Conservation (phyloP, 148 eudicot genomes). For the Amaranthus palmeri region DNA sequence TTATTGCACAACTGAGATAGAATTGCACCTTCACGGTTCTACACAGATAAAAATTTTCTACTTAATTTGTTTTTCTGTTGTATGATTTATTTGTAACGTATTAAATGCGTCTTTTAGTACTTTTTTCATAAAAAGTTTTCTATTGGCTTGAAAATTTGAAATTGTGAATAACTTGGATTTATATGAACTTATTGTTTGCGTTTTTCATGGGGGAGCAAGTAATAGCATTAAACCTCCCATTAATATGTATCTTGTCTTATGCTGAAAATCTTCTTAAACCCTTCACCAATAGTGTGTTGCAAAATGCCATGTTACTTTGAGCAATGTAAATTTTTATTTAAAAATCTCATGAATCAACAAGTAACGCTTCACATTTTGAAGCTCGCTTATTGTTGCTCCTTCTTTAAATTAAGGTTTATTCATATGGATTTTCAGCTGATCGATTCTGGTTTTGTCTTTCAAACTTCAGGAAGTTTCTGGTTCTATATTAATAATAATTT, state of each 20-base stretch:
- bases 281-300: conserved; percentile 16
- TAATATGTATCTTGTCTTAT: conserved; percentile 11
- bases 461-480: not conserved
- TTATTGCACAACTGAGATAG: not conserved
- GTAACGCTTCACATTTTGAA: conserved; percentile 7
- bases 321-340: conserved; percentile 8
- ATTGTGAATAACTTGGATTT: conserved; percentile 9
- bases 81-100: conserved; percentile 1
- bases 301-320: conserved; percentile 2
- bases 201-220: conserved; percentile 17
- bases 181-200: conserved; percentile 5
- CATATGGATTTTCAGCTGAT: not conserved
- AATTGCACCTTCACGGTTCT: not conserved
- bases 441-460: not conserved
- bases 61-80: not conserved
- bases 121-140: not conserved
- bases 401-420: conserved; percentile 3
- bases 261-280: conserved; percentile 5
- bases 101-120: not conserved
- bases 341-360: conserved; percentile 14
- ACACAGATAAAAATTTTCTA: not conserved
- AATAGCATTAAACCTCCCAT: conserved; percentile 18
- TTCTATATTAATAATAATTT: not conserved
- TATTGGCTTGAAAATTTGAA: not conserved
- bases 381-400: not conserved